Evolutionary conservation across 129 eudicot species (phyloP).

Genomic region (sunflower (Helianthus annuus)): DNA sequence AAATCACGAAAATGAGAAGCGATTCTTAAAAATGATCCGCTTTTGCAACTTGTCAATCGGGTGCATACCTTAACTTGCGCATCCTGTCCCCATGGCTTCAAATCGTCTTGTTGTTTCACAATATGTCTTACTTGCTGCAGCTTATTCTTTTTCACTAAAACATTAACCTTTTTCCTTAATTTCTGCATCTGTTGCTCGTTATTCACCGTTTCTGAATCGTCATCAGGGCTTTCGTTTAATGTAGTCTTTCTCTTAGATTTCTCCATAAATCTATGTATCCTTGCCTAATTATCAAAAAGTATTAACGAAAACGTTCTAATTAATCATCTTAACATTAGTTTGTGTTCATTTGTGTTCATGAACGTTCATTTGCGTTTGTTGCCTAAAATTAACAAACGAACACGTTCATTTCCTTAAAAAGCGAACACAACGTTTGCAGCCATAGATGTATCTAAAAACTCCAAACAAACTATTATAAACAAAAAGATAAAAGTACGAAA

Average conservation of each 20-base stretch:
- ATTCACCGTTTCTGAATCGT: slow-evolving; percentile 41
- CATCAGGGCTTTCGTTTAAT: slow-evolving; percentile 47
- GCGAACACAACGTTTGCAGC: too few relatives aligned
- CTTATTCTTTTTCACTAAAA: slow-evolving; percentile 71
- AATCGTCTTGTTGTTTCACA: slow-evolving; percentile 64
- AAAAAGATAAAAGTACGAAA: slow-evolving; percentile 7
- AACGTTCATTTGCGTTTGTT: too few relatives aligned
- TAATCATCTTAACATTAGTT: neutral
- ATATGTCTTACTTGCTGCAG: slow-evolving; percentile 57
- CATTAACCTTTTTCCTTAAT: slow-evolving; percentile 62
- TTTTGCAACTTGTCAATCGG: slow-evolving; percentile 1
- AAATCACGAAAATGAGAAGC: slow-evolving; percentile 15
- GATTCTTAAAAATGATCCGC: neutral
- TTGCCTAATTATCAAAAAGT: slow-evolving; percentile 45
- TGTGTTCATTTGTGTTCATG: too few relatives aligned
- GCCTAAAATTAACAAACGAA: too few relatives aligned
- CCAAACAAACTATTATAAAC: neutral
- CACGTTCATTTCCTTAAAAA: too few relatives aligned
- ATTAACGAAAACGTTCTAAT: neutral
- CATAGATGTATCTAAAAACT: neutral
- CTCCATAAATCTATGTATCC: slow-evolving; percentile 74
- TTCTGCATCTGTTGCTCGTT: slow-evolving; percentile 50
- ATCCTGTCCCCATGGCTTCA: slow-evolving; percentile 92
- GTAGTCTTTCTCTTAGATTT: slow-evolving; percentile 59
- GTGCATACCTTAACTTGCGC: slow-evolving; percentile 75